phyloP scores from a whole-genome alignment of 495 filamentous ascomycete genomes.

The Neurospora sp. region DNA sequence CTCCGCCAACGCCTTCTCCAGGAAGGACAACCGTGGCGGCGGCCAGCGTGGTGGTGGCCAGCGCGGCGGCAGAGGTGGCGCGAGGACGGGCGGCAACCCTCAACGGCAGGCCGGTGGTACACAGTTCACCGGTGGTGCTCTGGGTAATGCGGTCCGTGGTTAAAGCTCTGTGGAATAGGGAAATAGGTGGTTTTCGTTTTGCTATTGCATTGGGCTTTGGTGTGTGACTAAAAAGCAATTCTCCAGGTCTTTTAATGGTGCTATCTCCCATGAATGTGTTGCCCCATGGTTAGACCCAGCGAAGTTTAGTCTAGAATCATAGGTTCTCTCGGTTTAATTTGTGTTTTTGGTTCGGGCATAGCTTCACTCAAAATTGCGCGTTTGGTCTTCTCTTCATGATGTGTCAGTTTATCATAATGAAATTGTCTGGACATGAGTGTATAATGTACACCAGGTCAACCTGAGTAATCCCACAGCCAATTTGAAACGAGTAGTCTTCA shows the following conservation, averaged over 20 bases:
- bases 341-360: background rate
- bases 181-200: constrained; percentile 16
- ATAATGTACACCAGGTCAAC: background rate
- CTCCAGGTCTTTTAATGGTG: constrained; percentile 8
- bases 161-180: constrained; percentile 19
- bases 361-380: background rate
- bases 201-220: constrained; percentile 24
- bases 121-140: constrained; percentile 47
- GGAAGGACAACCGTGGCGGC: constrained; percentile 66
- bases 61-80: constrained; percentile 59
- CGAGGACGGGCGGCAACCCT: constrained; percentile 38
- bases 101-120: constrained; percentile 48
- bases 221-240: constrained; percentile 18
- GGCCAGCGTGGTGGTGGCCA: constrained; percentile 60
- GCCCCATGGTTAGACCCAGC: constrained; percentile 13
- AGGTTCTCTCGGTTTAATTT: background rate
- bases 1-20: constrained; percentile 87
- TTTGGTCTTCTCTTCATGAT: background rate
- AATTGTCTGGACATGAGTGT: background rate
- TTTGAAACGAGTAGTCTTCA: background rate
- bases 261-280: constrained; percentile 5
- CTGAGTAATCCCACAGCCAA: background rate
- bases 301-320: constrained; percentile 14
- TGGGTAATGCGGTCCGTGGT: constrained; percentile 44
- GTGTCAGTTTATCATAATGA: background rate